phyloP scores from a whole-genome alignment of 2,329 filamentous ascomycete species.

The Apiospora aurea region DNA sequence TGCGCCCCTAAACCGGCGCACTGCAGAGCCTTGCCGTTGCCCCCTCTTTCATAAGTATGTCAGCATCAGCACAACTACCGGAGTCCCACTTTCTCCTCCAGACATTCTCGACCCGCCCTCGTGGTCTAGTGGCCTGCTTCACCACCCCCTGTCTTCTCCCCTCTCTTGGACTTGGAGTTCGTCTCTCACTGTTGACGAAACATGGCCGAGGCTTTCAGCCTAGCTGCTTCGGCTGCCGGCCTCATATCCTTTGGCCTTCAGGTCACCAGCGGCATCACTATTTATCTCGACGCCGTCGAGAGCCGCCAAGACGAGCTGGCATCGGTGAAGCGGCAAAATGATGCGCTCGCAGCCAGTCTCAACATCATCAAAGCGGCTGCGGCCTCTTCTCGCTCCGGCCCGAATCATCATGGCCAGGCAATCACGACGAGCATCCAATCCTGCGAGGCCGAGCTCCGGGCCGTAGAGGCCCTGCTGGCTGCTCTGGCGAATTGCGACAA shows the following conservation, averaged over 20 bases:
- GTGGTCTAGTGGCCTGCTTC: background rate
- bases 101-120: background rate
- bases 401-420: background rate
- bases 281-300: constrained; percentile 14
- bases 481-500: constrained; percentile 24
- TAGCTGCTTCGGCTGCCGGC: constrained; percentile 28
- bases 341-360: constrained; percentile 20
- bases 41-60: background rate
- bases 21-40: background rate
- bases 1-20: background rate
- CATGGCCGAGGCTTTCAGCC: constrained; percentile 31
- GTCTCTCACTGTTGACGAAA: background rate
- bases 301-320: constrained; percentile 9
- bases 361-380: background rate
- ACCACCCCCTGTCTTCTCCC: background rate
- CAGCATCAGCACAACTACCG: background rate
- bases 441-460: constrained; percentile 22
- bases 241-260: constrained; percentile 23
- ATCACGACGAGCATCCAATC: constrained; percentile 12
- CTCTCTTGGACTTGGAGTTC: background rate
- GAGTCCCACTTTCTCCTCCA: background rate
- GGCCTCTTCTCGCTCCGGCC: background rate
- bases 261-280: constrained; percentile 1
- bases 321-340: constrained; percentile 3
- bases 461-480: constrained; percentile 16